These are phyloP conservation scores for Fusarium sp. DNA, from an alignment of 2,329 filamentous ascomycete genomes.

Conservation along the genomic window DNA sequence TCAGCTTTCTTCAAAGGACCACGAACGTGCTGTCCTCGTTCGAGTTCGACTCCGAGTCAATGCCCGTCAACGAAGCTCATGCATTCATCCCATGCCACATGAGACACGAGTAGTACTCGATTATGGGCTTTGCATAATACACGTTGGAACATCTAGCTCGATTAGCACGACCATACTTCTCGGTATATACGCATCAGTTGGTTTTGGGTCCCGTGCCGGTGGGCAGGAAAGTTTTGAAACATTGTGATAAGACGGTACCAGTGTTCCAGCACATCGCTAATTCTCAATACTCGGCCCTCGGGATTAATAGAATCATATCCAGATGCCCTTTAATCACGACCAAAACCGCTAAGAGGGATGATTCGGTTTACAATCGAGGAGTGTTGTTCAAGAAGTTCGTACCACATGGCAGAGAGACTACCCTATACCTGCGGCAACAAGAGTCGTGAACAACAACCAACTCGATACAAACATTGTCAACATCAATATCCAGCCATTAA, in stretches of 20 bases:
- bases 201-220: too few relatives aligned
- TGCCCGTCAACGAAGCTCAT: not conserved
- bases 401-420: accelerated
- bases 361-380: not conserved
- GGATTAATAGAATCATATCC: too few relatives aligned
- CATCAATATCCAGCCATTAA: not conserved
- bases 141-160: too few relatives aligned
- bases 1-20: not conserved
- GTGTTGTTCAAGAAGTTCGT: not conserved
- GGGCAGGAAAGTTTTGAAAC: too few relatives aligned
- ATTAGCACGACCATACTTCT: too few relatives aligned
- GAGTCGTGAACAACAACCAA: not conserved
- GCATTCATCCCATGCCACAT: not conserved
- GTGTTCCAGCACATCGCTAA: too few relatives aligned
- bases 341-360: not conserved
- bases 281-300: too few relatives aligned
- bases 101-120: not conserved
- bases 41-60: not conserved
- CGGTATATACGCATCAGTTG: too few relatives aligned
- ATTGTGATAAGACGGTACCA: too few relatives aligned
- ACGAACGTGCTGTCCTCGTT: not conserved
- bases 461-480: not conserved
- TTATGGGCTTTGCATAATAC: too few relatives aligned
- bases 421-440: not conserved
- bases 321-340: too few relatives aligned